Evolutionary conservation across 768 basidiomycete genomes (phyloP), one percentile per base, ranked within the genome.

Genomic region (Mycena haematopus): DNA sequence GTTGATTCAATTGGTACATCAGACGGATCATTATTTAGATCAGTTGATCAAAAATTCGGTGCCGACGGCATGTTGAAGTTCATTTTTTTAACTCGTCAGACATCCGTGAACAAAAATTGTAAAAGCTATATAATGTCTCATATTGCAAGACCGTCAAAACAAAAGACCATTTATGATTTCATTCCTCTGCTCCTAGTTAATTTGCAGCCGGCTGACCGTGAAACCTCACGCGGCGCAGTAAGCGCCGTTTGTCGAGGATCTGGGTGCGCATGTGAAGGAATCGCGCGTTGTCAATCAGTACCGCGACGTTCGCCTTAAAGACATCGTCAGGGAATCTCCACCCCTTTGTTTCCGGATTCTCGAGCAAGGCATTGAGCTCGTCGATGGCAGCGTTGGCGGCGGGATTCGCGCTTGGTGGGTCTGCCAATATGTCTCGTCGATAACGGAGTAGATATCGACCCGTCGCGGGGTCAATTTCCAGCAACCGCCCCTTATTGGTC

Each of bases 241-340:
- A 35, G 17, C 56, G 33, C 33, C 56, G 46, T 33, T 40, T 58
- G 56, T 58, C 56, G 25, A 9, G 46, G 35, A 58, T 58, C 10
- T 50, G 46, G 7, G 56, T 50, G 24, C 56, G 46, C 47, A 58
- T 58, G 47, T 58, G 56, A 35, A 58, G 38, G 47, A 58, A 58
- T 5, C 56, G 33, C 25, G 56, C 47, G 22, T 58, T 58, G 31
- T 50, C 56, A 36, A 58, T 58, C 25, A 58, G 15, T 1, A 58
- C 6, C 35, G 50, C 47, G 6, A 51, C 56, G 47, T 58, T 58
- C 47, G 36, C 47, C 47, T 50, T 58, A 27, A 49, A 40, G 0
- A 58, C 36, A 33, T 58, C 47, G 49, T 58, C 56, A 35, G 56
- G 10, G 38, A 58, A 50, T 19, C 56, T 35, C 56, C 56, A 58